Evolutionary conservation across 2,329 filamentous ascomycete species (phyloP).

Genomic region (Albifimbria verrucaria): DNA sequence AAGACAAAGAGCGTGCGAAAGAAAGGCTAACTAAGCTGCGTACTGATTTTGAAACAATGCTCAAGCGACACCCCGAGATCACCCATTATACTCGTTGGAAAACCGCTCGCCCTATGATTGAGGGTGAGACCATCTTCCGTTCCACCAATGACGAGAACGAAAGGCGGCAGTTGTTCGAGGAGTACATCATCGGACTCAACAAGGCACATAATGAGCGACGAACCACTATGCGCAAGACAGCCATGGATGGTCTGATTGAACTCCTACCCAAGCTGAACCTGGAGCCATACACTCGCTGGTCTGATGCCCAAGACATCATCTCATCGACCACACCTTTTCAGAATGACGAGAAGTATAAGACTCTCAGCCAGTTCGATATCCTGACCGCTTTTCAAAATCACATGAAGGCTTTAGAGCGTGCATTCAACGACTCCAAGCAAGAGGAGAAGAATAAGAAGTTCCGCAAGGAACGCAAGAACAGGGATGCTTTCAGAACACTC

Average conservation of each 20-base stretch:
- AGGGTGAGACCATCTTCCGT: constrained; percentile 92
- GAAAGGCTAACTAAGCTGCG: constrained; percentile 89
- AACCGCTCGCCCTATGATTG: constrained; percentile 89
- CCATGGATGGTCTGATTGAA: constrained; percentile 77
- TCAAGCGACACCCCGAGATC: constrained; percentile 94
- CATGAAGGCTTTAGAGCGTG: constrained; percentile 86
- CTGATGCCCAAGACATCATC: constrained; percentile 80
- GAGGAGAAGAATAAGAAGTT: constrained; percentile 78
- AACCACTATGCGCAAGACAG: constrained; percentile 67
- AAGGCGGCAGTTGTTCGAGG: constrained; percentile 85
- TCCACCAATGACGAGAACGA: constrained; percentile 86
- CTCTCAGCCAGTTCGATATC: constrained; percentile 84
- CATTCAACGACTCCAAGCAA: constrained; percentile 87
- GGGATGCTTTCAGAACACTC: constrained; percentile 75
- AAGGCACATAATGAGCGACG: constrained; percentile 77
- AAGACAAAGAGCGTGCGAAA: constrained; percentile 93
- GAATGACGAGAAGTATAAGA: constrained; percentile 78
- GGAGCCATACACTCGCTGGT: constrained; percentile 93
- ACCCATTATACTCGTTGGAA: constrained; percentile 97
- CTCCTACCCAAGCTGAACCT: constrained; percentile 77
- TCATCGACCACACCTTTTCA: constrained; percentile 74
- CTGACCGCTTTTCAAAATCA: constrained; percentile 92
- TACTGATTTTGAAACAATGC: constrained; percentile 92
- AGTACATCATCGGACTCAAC: constrained; percentile 84
- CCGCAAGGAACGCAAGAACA: constrained; percentile 79